phyloP scores from a whole-genome alignment of 2,329 filamentous ascomycete species.

The Metarhizium album region DNA sequence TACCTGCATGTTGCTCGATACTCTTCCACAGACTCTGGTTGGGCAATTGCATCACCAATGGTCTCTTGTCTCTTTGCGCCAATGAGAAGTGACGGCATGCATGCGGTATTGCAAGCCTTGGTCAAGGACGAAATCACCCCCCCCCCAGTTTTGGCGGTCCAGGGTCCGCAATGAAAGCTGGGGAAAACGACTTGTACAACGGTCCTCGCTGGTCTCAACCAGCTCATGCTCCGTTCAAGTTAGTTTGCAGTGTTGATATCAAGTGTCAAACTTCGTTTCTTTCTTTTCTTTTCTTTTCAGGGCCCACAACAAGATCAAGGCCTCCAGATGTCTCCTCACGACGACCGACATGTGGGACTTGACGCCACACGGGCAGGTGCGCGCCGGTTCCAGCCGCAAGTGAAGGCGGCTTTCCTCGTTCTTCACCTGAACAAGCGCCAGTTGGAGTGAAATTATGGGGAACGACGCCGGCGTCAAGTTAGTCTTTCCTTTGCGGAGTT shows the following conservation, averaged over 20 bases:
- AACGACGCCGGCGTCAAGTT: not conserved
- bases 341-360: too few relatives aligned
- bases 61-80: constrained; percentile 4
- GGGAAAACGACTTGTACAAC: not conserved
- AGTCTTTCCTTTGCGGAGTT: not conserved
- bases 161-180: not conserved
- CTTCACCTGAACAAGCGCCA: not conserved
- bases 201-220: not conserved
- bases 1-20: constrained; percentile 7
- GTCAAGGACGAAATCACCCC: too few relatives aligned
- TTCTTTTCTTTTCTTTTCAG: not conserved
- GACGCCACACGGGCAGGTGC: constrained; percentile 2
- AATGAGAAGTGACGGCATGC: not conserved
- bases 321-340: too few relatives aligned
- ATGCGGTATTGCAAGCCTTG: too few relatives aligned
- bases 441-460: constrained; percentile 1
- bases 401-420: not conserved
- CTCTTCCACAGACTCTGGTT: constrained; percentile 3
- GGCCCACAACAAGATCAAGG: not conserved
- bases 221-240: not conserved
- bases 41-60: constrained; percentile 6
- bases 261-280: too few relatives aligned
- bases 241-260: not conserved
- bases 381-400: constrained; percentile 4
- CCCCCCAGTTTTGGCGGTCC: not conserved